A percentile compares a stretch with the other conserved stretches of the same genome.
Evolutionary conservation across 805 yeast genomes (phyloP).

Genomic region (Lipomyces sp.): DNA sequence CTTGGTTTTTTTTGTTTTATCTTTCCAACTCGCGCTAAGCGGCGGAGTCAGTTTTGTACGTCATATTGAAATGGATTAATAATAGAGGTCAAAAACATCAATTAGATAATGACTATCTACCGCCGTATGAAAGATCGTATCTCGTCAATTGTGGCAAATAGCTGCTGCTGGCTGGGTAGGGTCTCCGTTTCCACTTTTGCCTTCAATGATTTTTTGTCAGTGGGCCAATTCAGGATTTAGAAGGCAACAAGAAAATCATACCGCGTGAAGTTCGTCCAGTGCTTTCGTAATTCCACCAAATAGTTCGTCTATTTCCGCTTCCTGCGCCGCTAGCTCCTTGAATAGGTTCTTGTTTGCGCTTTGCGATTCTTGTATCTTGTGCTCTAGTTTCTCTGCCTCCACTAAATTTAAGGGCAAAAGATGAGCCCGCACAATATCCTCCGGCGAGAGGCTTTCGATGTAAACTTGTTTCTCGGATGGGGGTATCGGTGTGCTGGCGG

Average conservation of each 20-base stretch:
- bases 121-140: not conserved
- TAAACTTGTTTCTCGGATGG: constrained; percentile 29
- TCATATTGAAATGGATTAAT: no score
- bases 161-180: constrained; percentile 4
- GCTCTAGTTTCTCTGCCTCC: constrained; percentile 28
- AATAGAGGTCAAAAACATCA: not conserved
- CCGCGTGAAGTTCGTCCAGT: constrained; percentile 12
- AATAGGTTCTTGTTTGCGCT: constrained; percentile 16
- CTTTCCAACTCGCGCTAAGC: no score
- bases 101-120: not conserved
- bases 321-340: constrained; percentile 13
- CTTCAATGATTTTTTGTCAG: no score
- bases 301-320: constrained; percentile 14
- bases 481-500: no score
- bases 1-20: not conserved
- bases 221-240: no score
- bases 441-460: constrained; percentile 35
- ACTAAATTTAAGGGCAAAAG: constrained; percentile 29
- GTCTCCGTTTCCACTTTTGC: not conserved
- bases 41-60: no score
- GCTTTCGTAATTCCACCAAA: constrained; percentile 3
- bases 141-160: constrained; percentile 5
- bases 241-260: no score
- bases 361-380: constrained; percentile 16
- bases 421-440: constrained; percentile 34